phyloP scores from a whole-genome alignment of 345 rosid genomes.

The Camelina sativa region DNA sequence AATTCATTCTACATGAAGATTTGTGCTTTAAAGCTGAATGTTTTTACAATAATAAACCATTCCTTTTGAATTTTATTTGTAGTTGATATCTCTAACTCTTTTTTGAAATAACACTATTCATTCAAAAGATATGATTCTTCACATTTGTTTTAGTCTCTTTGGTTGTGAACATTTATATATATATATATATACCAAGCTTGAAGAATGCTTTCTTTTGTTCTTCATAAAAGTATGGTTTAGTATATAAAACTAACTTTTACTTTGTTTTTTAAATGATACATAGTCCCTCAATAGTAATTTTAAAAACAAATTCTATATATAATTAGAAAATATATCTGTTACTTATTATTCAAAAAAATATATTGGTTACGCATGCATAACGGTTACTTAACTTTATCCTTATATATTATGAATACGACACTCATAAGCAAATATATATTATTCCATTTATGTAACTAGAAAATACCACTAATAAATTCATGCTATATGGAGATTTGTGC shows the following conservation, averaged over 20 bases:
- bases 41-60: no score
- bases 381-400: neutral
- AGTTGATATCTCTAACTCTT: neutral
- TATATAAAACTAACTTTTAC: neutral
- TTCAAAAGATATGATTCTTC: neutral
- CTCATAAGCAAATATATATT: no score
- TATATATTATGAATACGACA: no score
- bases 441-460: neutral
- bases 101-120: neutral
- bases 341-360: no score
- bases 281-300: no score
- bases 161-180: neutral
- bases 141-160: neutral
- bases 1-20: neutral
- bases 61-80: no score
- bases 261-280: neutral
- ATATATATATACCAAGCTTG: neutral
- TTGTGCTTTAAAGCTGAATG: neutral
- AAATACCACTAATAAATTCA: neutral
- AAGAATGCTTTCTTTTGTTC: neutral
- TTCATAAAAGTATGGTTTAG: neutral
- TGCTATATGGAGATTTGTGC: neutral
- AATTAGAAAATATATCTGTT: no score
- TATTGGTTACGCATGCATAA: neutral
- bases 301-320: neutral